Evolutionary conservation across 305 asterid species (phyloP).

Genomic region (Salvia sclarea): DNA sequence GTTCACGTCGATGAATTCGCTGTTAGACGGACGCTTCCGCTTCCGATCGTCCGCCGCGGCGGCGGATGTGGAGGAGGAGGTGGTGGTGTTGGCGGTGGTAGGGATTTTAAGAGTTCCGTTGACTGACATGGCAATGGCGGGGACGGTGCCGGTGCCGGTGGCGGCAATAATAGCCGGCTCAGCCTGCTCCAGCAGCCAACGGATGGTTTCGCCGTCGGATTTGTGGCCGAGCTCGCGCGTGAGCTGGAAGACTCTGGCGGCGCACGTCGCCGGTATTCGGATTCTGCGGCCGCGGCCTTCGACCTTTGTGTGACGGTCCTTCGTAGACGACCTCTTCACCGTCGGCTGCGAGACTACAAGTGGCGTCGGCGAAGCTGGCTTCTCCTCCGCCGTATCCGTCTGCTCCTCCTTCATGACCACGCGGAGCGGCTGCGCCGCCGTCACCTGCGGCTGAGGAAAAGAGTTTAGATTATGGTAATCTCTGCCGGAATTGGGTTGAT

Average conservation of each 20-base stretch:
- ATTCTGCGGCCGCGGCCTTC: conserved; percentile 75
- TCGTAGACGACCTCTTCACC: conserved; percentile 48
- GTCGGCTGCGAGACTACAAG: conserved; percentile 28
- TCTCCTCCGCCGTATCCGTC: conserved; percentile 35
- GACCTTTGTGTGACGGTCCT: conserved; percentile 65
- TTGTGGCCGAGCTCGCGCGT: conserved; percentile 79
- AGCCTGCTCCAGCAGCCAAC: conserved; percentile 71
- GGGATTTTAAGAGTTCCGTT: conserved; percentile 67
- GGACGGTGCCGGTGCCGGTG: conserved; percentile 72
- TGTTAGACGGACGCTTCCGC: conserved; percentile 39
- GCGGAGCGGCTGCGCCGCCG: conserved; percentile 38
- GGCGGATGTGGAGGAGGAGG: conserved; percentile 4
- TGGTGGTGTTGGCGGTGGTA: conserved; percentile 34
- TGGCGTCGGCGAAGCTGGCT: conserved; percentile 26
- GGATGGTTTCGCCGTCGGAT: conserved; percentile 79
- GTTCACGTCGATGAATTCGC: conserved; percentile 39
- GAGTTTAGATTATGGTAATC: not conserved
- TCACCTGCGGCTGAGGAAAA: conserved; percentile 23
- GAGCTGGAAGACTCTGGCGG: conserved; percentile 75
- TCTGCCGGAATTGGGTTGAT: not conserved
- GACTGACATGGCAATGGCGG: conserved; percentile 69
- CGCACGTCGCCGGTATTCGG: conserved; percentile 70
- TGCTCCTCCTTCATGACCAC: conserved; percentile 51
- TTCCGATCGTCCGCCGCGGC: conserved; percentile 28
- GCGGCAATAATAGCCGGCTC: conserved; percentile 73